Percentiles rank a stretch among this genome's conserved stretches.
phyloP scores from a whole-genome alignment of 2,329 filamentous ascomycete species.

The Diaporthe nobilis region DNA sequence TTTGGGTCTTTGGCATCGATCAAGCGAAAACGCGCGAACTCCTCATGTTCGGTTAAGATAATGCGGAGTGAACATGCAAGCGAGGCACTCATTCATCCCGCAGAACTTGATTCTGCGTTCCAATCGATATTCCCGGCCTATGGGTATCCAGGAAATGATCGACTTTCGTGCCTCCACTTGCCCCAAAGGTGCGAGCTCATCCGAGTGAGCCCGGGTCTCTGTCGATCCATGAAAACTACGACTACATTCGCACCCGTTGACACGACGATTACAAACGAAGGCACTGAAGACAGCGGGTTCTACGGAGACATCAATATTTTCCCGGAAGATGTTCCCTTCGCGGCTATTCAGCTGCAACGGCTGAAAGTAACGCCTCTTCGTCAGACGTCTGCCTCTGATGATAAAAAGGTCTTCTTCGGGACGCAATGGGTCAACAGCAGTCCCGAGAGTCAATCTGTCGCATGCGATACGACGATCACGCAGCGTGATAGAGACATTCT shows the following conservation, averaged over 20 bases:
- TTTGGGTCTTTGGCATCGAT: conserved; percentile 20
- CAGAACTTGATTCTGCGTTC: neutral
- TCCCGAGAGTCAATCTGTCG: neutral
- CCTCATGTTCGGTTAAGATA: conserved; percentile 18
- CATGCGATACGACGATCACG: neutral
- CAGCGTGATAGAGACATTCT: neutral
- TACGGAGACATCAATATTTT: neutral
- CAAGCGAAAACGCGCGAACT: neutral
- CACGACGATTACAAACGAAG: neutral
- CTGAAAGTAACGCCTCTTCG: conserved; percentile 7
- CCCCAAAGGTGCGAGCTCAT: neutral
- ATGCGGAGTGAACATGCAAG: neutral
- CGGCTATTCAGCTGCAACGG: conserved; percentile 2
- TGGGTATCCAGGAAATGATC: neutral
- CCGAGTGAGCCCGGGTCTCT: neutral
- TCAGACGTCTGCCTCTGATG: neutral
- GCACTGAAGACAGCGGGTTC: neutral
- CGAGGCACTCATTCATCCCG: neutral
- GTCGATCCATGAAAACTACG: neutral
- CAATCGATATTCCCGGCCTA: neutral
- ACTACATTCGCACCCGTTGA: neutral
- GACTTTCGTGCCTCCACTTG: neutral
- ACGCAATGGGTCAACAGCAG: neutral
- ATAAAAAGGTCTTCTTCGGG: conserved; percentile 17
- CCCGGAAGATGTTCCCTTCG: neutral